phyloP scores from a whole-genome alignment of 805 yeast genomes.

The Kodamaea sagamina region DNA sequence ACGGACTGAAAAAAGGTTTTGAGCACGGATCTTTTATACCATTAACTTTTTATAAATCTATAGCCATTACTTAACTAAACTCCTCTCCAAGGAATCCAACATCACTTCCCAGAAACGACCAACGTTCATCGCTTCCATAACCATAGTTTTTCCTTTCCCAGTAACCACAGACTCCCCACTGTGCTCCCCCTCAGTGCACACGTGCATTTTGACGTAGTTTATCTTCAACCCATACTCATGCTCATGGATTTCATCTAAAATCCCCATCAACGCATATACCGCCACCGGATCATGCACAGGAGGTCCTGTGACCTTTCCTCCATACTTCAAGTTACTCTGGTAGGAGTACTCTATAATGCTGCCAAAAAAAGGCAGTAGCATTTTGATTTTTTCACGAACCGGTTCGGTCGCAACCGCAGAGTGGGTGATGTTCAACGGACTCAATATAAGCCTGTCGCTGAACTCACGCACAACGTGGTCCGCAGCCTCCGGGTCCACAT shows the following conservation, averaged over 20 bases:
- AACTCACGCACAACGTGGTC: constrained; percentile 51
- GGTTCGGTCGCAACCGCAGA: constrained; percentile 51
- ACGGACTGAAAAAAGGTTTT: neutral
- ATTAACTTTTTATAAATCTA: no score
- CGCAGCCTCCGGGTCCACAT: constrained; percentile 78
- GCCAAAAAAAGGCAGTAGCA: constrained; percentile 13
- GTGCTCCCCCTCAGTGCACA: constrained; percentile 30
- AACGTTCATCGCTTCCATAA: constrained; percentile 12
- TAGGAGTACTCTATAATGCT: constrained; percentile 9
- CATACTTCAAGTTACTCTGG: constrained; percentile 8
- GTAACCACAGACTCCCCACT: constrained; percentile 30
- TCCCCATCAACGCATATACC: constrained; percentile 55
- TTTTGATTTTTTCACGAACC: constrained; percentile 25
- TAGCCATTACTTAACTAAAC: no score
- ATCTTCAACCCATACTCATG: constrained; percentile 25
- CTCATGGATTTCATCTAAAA: constrained; percentile 25
- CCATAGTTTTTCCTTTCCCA: constrained; percentile 9
- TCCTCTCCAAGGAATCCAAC: neutral
- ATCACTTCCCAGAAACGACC: constrained; percentile 15
- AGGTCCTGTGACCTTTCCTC: constrained; percentile 49
- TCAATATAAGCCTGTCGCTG: constrained; percentile 53
- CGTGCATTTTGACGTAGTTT: constrained; percentile 26
- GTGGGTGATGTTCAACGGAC: constrained; percentile 73
- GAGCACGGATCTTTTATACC: neutral
- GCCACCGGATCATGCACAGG: constrained; percentile 84